Conservation (phyloP, 352 stramenopile genomes). For the Blastocystis sp. region DNA sequence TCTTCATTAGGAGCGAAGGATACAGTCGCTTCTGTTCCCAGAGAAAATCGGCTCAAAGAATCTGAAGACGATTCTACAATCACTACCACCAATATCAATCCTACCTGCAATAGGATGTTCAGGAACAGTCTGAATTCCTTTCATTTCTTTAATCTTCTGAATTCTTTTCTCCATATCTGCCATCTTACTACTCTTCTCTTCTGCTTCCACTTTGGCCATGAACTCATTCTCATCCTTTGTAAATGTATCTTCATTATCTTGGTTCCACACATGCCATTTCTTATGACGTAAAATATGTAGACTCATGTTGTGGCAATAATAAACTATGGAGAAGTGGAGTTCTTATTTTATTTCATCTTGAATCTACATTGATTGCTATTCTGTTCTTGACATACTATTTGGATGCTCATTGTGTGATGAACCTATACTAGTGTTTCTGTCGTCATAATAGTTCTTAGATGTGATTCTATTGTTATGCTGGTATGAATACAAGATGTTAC, state of each 20-base stretch:
- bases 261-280: conserved; percentile 62
- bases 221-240: conserved; percentile 55
- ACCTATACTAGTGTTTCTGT: no score
- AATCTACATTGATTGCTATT: no score
- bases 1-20: conserved; percentile 9
- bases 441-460: no score
- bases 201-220: conserved; percentile 38
- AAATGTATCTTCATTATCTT: conserved; percentile 52
- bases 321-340: background rate
- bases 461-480: no score
- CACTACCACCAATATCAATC: background rate
- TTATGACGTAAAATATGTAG: conserved; percentile 60
- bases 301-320: background rate
- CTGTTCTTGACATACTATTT: no score
- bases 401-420: no score
- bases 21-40: background rate
- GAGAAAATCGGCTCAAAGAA: background rate
- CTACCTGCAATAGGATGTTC: background rate
- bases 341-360: no score
- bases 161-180: conserved; percentile 48
- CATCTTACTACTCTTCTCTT: conserved; percentile 48
- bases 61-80: no score
- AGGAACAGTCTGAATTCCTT: background rate
- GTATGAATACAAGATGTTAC: no score
- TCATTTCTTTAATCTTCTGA: conserved; percentile 43